phyloP scores from a whole-genome alignment of 2,329 filamentous ascomycete genomes.

The Penicillium vulpinum region DNA sequence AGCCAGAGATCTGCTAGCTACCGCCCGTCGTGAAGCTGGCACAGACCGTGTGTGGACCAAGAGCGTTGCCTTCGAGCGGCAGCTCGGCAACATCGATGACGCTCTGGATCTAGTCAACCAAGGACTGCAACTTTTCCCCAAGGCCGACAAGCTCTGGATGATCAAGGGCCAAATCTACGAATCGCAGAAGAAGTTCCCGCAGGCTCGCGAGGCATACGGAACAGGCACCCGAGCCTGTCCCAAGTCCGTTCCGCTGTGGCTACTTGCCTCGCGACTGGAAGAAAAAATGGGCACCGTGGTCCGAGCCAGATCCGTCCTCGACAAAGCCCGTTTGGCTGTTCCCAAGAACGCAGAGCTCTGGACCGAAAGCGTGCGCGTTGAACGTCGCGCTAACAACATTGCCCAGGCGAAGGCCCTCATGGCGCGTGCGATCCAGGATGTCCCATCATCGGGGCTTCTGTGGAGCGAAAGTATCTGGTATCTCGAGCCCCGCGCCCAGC shows the following conservation, averaged over 20 bases:
- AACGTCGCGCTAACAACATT: constrained; percentile 80
- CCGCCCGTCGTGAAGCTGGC: constrained; percentile 82
- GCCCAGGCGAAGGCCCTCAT: constrained; percentile 86
- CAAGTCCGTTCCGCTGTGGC: constrained; percentile 81
- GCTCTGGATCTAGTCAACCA: constrained; percentile 86
- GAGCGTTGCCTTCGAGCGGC: constrained; percentile 87
- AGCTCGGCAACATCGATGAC: constrained; percentile 73
- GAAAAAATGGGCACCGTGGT: constrained; percentile 80
- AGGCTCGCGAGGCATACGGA: constrained; percentile 86
- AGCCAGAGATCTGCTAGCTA: constrained; percentile 76
- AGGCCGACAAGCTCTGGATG: constrained; percentile 90
- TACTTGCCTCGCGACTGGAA: constrained; percentile 84
- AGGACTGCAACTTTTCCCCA: constrained; percentile 81
- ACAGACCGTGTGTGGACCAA: constrained; percentile 98
- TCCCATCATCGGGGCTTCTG: constrained; percentile 80
- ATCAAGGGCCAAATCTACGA: constrained; percentile 99
- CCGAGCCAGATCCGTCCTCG: constrained; percentile 90
- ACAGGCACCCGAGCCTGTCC: constrained; percentile 86
- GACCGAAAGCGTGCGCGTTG: constrained; percentile 90
- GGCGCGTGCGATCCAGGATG: constrained; percentile 89
- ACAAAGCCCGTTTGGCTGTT: constrained; percentile 82
- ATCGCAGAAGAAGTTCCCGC: constrained; percentile 71
- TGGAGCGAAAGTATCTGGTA: constrained; percentile 97
- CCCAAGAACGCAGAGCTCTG: constrained; percentile 83
- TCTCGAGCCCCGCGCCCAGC: constrained; percentile 85